Evolutionary conservation across 2,329 filamentous ascomycete species (phyloP), one percentile per base, ranked within the genome.

Genomic region (Aurifilum marmelostoma): DNA sequence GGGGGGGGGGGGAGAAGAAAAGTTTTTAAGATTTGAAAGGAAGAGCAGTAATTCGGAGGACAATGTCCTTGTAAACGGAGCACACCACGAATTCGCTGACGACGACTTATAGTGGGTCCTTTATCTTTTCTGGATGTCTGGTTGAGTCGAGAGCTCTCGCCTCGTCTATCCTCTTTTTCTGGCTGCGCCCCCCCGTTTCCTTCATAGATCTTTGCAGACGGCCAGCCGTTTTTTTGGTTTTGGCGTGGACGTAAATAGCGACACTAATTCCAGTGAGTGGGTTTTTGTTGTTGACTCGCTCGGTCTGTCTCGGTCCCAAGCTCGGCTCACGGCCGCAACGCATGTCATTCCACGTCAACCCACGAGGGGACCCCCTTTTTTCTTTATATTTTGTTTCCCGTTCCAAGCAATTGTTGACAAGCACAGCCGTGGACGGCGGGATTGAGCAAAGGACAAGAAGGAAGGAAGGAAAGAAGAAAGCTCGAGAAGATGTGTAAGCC

Each of bases 41-140:
- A 34, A 12, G 16, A 16, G 52, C 52, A 56, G 3, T 47, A 47
- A 47, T 47, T 47, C 11, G 21, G 27, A 8, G 32, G 27, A 29
- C 12, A 54, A 7, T 56, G 52, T 29, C 9, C 52, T 29, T 29
- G 52, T 56, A 47, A n/a, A 56, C 27, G 52, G 52, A 29, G 52
- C 52, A 56, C 52, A 56, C 52, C 12, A 56, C 52, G 52, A 29
- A 29, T 56, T 54, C 14, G 52, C 52, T 56, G 52, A 56, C 52
- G 52, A 56, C 52, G 52, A 56, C 52, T 54, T 56, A 56, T 32
- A 56, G 52, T 56, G 52, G 52, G 52, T 29, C 52, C n/a, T n/a
- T n/a, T n/a, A 29, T 18, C 14, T 14, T 56, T 27, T 27, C 12
- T 29, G 5, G 37, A 39, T 39, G 37, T 32, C 4, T 29, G 50